These are phyloP conservation scores for Blastobotrys terrestris DNA, from an alignment of 805 yeast genomes.

Conservation along the genomic window DNA sequence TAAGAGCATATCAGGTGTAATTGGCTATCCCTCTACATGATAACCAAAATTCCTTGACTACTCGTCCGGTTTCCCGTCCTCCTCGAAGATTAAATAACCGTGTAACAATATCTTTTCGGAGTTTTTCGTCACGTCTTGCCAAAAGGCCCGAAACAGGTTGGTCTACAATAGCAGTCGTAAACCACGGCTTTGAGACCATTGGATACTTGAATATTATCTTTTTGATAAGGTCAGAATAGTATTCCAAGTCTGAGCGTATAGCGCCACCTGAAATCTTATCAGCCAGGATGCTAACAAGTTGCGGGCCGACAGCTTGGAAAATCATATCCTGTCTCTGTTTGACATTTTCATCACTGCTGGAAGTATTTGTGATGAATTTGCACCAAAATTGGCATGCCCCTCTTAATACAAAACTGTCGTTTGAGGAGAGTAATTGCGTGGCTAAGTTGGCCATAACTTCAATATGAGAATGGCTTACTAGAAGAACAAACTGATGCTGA, in stretches of 20 bases:
- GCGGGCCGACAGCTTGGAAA: slow-evolving; percentile 28
- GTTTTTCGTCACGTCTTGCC: slow-evolving; percentile 10
- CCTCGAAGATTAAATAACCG: slow-evolving; percentile 29
- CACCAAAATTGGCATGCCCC: slow-evolving; percentile 54
- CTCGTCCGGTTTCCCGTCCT: slow-evolving; percentile 22
- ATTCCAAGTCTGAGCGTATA: slow-evolving; percentile 39
- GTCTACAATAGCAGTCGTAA: slow-evolving; percentile 12
- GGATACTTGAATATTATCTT: slow-evolving; percentile 17
- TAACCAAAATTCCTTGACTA: slow-evolving; percentile 31
- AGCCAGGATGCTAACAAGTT: slow-evolving; percentile 34
- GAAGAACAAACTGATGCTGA: slow-evolving; percentile 11
- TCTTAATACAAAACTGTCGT: slow-evolving; percentile 52
- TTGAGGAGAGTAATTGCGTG: slow-evolving; percentile 37
- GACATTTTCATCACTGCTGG: slow-evolving; percentile 7
- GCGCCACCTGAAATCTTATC: slow-evolving; percentile 36
- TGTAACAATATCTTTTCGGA: slow-evolving; percentile 21
- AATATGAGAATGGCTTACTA: slow-evolving; percentile 16
- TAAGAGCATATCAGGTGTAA: slow-evolving; percentile 8
- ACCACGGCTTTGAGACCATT: slow-evolving; percentile 17
- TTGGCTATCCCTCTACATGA: slow-evolving; percentile 28
- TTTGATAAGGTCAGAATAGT: slow-evolving; percentile 36
- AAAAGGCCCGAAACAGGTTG: slow-evolving; percentile 11
- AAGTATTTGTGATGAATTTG: slow-evolving; percentile 30
- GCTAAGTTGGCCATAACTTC: slow-evolving; percentile 31
- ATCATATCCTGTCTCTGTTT: slow-evolving; percentile 4